phyloP scores from a whole-genome alignment of 164 flowering plant genomes.

The Cinnamomum micranthum region DNA sequence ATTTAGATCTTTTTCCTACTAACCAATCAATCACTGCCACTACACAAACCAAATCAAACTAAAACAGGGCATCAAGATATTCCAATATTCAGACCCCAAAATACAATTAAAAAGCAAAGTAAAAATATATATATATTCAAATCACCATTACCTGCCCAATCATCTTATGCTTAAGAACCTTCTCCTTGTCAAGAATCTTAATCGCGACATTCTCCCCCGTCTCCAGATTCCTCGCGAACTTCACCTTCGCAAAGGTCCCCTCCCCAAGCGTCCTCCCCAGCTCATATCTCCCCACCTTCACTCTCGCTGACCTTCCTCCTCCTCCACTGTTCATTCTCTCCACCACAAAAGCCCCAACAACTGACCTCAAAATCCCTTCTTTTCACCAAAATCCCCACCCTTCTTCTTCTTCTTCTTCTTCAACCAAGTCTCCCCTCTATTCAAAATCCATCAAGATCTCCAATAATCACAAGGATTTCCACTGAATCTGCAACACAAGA shows the following conservation, averaged over 20 bases:
- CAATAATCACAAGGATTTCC: too few relatives aligned
- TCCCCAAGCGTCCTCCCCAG: slow-evolving; percentile 23
- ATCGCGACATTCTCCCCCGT: slow-evolving; percentile 18
- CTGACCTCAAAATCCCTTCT: background rate
- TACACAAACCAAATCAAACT: background rate
- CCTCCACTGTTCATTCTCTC: background rate
- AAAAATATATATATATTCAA: background rate
- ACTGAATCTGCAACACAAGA: background rate
- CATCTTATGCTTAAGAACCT: slow-evolving; percentile 24
- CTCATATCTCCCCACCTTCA: slow-evolving; percentile 20
- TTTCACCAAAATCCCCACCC: background rate
- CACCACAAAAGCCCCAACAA: background rate
- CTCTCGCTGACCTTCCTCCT: slow-evolving; percentile 2
- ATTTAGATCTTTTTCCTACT: too few relatives aligned
- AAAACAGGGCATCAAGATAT: too few relatives aligned
- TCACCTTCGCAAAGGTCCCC: slow-evolving; percentile 25
- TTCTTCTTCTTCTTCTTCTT: background rate
- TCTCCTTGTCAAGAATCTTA: slow-evolving; percentile 26
- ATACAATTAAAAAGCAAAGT: background rate
- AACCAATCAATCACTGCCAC: background rate
- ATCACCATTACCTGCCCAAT: slow-evolving; percentile 16
- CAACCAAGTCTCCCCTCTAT: background rate
- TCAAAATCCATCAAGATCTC: background rate
- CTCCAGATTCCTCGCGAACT: slow-evolving; percentile 21
- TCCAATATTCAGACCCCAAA: too few relatives aligned